Evolutionary conservation across 2,329 filamentous ascomycete genomes (phyloP), one percentile per base, ranked within the genome.

Genomic region (Phyllosticta citriasiana): DNA sequence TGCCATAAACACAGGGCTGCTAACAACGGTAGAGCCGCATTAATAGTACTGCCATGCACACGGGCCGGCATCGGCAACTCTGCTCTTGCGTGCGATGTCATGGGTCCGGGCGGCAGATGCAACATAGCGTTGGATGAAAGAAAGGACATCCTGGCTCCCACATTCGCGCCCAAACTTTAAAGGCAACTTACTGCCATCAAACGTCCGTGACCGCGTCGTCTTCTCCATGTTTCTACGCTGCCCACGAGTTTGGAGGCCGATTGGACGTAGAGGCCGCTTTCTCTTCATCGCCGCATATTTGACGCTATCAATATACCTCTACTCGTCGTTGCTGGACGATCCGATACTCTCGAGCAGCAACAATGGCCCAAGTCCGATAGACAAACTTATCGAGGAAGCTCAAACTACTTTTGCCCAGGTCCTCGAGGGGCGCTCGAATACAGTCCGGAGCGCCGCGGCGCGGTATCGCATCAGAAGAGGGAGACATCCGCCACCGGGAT

Each of bases 401-500:
- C 40, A 47, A 47, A 47, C 40, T 1, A 47, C 40, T n/a, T 47
- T 47, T n/a, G 40, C 40, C 40, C 40, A 47, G 16, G 40, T 47
- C 14, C 40, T 47, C 40, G 40, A 47, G 16, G 40, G 40, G 2
- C 40, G 40, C n/a, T 47, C 40, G 40, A 47, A n/a, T 7, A 47
- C 40, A 6, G 40, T 47, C 40, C 40, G 40, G 40, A 47, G 40
- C 14, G 40, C 40, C 40, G 40, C 40, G 40, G 40, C 40, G 40
- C 40, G 40, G 12, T 47, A 47, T n/a, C 40, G 40, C 40, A 47
- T 47, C 40, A 47, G 40, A n/a, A 14, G 40, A 47, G 40, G 40
- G 25, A 27, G 80, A 35, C 77, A 80, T 63, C 79, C 80, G 14
- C 80, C 80, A 7, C 80, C 80, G 1, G 71, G 72, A 2, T 82